Percentiles rank a stretch among this genome's conserved stretches.
Evolutionary conservation across 2,329 filamentous ascomycete genomes (phyloP).

Genomic region (Fusarium devonianum): DNA sequence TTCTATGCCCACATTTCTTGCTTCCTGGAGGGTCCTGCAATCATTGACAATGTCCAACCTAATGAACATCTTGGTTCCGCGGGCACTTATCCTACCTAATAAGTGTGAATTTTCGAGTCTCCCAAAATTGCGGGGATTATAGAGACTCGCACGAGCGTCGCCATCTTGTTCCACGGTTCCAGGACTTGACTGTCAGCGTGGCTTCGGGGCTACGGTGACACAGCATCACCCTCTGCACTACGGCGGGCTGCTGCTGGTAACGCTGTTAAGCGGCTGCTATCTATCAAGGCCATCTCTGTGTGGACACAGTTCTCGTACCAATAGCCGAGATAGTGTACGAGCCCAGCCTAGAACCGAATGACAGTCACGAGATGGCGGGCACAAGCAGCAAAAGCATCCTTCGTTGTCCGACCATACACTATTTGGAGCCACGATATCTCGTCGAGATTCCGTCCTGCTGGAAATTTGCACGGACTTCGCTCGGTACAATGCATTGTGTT

Average conservation of each 20-base stretch:
- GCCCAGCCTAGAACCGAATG: conserved; percentile 16
- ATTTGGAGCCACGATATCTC: neutral
- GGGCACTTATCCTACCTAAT: too few species aligned
- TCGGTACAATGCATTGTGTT: conserved; percentile 21
- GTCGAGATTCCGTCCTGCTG: neutral
- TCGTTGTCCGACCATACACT: conserved; percentile 5
- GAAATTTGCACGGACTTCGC: conserved; percentile 29
- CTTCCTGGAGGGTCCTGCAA: conserved; percentile 27
- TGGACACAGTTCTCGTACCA: conserved; percentile 12
- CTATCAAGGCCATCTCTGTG: conserved; percentile 11
- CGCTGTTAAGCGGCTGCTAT: conserved; percentile 10
- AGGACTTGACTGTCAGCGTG: conserved; percentile 18
- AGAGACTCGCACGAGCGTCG: conserved; percentile 6
- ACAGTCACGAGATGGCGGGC: neutral
- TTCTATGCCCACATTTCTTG: conserved; percentile 17
- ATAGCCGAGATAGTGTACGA: conserved; percentile 26
- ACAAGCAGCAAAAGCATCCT: conserved; percentile 1
- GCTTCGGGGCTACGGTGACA: conserved; percentile 17
- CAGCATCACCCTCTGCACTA: conserved; percentile 19
- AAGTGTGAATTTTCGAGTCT: conserved; percentile 8
- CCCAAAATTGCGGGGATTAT: conserved; percentile 15
- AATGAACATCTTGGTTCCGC: conserved; percentile 4
- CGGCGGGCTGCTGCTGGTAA: conserved; percentile 23
- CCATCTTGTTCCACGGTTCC: conserved; percentile 12
- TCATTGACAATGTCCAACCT: conserved; percentile 21